Percentiles rank a stretch among this genome's conserved stretches.
Evolutionary conservation across 805 yeast genomes (phyloP).

Genomic region (Monosporozyma yasuniensis): DNA sequence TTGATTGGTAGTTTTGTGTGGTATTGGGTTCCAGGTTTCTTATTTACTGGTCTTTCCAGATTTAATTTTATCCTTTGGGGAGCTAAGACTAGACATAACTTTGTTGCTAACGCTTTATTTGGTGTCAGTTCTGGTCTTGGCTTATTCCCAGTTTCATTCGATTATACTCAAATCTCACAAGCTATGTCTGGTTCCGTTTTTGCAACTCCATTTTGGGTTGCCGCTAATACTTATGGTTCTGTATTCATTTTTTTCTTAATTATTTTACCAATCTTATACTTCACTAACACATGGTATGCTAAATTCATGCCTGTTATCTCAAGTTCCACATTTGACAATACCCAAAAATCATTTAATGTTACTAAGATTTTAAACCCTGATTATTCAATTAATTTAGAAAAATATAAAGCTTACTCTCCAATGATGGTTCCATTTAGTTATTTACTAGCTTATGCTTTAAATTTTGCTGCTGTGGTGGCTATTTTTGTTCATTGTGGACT

Average conservation of each 20-base stretch:
- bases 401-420: conserved; percentile 48
- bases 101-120: conserved; percentile 50
- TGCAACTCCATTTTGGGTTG: conserved; percentile 42
- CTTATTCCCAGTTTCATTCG: conserved; percentile 45
- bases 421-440: conserved; percentile 51
- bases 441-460: conserved; percentile 46
- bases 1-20: conserved; percentile 41
- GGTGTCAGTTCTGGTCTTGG: conserved; percentile 54
- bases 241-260: conserved; percentile 44
- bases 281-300: conserved; percentile 49
- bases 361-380: conserved; percentile 37
- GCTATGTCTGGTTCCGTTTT: conserved; percentile 48
- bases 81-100: conserved; percentile 36
- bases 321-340: conserved; percentile 42
- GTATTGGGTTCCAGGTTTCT: conserved; percentile 61
- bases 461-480: conserved; percentile 56
- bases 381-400: conserved; percentile 35
- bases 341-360: conserved; percentile 39
- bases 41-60: conserved; percentile 51
- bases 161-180: conserved; percentile 48
- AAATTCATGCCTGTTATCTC: conserved; percentile 52
- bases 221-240: conserved; percentile 35
- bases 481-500: conserved; percentile 49
- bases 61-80: conserved; percentile 41
- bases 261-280: conserved; percentile 41